Percentiles rank a stretch among this genome's conserved stretches.
These are phyloP conservation scores for Lachnellula arida DNA, from an alignment of 2,329 filamentous ascomycete species.

Conservation along the genomic window DNA sequence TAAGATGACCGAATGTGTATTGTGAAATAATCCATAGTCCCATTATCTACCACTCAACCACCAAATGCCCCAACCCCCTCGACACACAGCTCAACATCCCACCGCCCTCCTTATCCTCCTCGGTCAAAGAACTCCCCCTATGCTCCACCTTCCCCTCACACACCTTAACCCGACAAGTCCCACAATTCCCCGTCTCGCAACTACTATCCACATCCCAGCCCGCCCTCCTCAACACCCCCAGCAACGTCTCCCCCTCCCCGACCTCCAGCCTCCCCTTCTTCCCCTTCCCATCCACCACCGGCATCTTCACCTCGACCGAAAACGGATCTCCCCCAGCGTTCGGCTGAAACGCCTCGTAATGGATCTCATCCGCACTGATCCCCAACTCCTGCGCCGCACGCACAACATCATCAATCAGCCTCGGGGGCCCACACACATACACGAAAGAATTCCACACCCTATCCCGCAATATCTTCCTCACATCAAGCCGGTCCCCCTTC, in stretches of 20 bases:
- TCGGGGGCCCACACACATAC: constrained; percentile 56
- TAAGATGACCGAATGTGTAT: no score
- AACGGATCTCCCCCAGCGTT: constrained; percentile 55
- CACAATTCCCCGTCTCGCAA: constrained; percentile 42
- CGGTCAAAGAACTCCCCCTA: constrained; percentile 34
- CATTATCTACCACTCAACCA: background rate
- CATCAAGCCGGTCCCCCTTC: constrained; percentile 47
- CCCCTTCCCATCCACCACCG: constrained; percentile 1
- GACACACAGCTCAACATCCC: constrained; percentile 23
- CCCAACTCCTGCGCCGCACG: constrained; percentile 38
- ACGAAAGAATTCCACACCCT: constrained; percentile 52
- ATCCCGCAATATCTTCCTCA: constrained; percentile 41
- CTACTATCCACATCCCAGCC: constrained; percentile 39
- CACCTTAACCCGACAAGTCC: constrained; percentile 38
- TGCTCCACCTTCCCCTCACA: constrained; percentile 36
- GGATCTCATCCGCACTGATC: constrained; percentile 47
- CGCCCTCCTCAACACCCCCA: constrained; percentile 37
- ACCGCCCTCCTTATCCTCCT: constrained; percentile 31
- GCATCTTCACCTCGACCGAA: constrained; percentile 45
- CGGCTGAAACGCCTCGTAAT: constrained; percentile 56
- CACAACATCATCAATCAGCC: constrained; percentile 51
- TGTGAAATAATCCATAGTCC: no score
- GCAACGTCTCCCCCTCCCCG: constrained; percentile 36
- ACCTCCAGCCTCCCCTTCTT: constrained; percentile 40
- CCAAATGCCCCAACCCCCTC: background rate